Percentiles rank a stretch among this genome's conserved stretches.
Evolutionary conservation across 192 early-diverging fungal species (phyloP).

Genomic region (Gamsiella multidivaricata): DNA sequence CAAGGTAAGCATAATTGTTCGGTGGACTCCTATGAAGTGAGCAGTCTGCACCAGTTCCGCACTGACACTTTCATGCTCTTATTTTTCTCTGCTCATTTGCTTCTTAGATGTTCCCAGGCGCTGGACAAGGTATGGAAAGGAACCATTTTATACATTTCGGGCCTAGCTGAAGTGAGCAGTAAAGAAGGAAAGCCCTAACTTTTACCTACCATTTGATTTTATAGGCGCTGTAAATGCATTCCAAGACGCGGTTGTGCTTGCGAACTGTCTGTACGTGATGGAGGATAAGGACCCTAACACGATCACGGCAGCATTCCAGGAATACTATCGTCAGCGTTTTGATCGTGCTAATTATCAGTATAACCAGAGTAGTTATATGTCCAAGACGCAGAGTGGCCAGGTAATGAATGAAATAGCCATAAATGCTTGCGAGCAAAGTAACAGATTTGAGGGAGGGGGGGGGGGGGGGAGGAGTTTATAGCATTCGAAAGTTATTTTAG

Average conservation of each 20-base stretch:
- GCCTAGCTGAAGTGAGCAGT: neutral
- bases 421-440: neutral
- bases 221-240: conserved; percentile 30
- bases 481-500: neutral
- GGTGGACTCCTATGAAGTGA: no score
- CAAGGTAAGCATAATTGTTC: no score
- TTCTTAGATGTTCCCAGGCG: neutral
- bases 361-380: conserved; percentile 6
- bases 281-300: neutral
- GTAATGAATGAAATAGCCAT: conserved; percentile 12
- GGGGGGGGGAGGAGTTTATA: no score
- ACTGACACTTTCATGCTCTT: neutral
- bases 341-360: conserved; percentile 6
- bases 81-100: neutral
- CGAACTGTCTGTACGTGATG: conserved; percentile 24
- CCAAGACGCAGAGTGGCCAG: conserved; percentile 19
- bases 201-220: neutral
- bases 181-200: neutral
- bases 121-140: neutral
- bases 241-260: conserved; percentile 28
- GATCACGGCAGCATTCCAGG: conserved; percentile 15
- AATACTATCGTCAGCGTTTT: conserved; percentile 17
- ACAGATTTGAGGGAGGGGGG: no score
- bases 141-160: no score
- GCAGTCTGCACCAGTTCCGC: no score